Conservation (phyloP, 768 basidiomycete genomes). For the Rubroboletus pulcherrimus region DNA sequence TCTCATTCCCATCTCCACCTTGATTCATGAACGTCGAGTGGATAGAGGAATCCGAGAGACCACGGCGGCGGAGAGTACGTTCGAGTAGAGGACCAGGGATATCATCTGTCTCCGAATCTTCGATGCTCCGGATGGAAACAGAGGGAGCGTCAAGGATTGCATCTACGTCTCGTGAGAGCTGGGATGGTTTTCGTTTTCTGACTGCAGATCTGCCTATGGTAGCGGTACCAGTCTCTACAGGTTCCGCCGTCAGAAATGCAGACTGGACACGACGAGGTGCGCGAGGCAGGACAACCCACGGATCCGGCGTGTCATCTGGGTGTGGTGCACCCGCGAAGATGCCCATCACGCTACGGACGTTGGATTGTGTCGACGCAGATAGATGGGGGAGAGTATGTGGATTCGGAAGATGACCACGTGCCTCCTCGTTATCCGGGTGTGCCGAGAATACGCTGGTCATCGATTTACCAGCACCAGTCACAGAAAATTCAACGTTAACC, state of each 20-base stretch:
- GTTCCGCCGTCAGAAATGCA: slow-evolving; percentile 21
- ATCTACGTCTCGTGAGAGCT: slow-evolving; percentile 67
- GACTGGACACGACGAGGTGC: slow-evolving; percentile 33
- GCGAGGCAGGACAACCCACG: slow-evolving; percentile 68
- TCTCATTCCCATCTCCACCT: slow-evolving; percentile 30
- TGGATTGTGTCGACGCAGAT: slow-evolving; percentile 11
- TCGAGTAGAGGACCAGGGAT: slow-evolving; percentile 53
- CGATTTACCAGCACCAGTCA: slow-evolving; percentile 57
- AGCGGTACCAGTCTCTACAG: slow-evolving; percentile 4
- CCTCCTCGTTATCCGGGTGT: slow-evolving; percentile 21
- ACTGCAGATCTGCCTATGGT: slow-evolving; percentile 18
- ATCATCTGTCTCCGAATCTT: slow-evolving; percentile 41
- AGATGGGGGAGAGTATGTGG: slow-evolving; percentile 11
- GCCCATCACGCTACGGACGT: slow-evolving; percentile 55
- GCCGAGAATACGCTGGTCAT: slow-evolving; percentile 42
- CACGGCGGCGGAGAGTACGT: slow-evolving; percentile 69
- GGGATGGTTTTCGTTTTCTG: slow-evolving; percentile 17
- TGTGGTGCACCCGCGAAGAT: slow-evolving; percentile 91
- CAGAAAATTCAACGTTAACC: slow-evolving; percentile 95
- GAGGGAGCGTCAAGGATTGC: slow-evolving; percentile 65
- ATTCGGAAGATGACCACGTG: slow-evolving; percentile 9
- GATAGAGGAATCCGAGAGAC: slow-evolving; percentile 90
- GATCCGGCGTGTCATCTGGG: slow-evolving; percentile 43
- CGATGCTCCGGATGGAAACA: slow-evolving; percentile 16
- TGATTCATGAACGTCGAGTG: slow-evolving; percentile 76